Percentiles rank a stretch among this genome's conserved stretches.
Conservation (phyloP, 2,329 filamentous ascomycete genomes). For the Seiridium unicorne region DNA sequence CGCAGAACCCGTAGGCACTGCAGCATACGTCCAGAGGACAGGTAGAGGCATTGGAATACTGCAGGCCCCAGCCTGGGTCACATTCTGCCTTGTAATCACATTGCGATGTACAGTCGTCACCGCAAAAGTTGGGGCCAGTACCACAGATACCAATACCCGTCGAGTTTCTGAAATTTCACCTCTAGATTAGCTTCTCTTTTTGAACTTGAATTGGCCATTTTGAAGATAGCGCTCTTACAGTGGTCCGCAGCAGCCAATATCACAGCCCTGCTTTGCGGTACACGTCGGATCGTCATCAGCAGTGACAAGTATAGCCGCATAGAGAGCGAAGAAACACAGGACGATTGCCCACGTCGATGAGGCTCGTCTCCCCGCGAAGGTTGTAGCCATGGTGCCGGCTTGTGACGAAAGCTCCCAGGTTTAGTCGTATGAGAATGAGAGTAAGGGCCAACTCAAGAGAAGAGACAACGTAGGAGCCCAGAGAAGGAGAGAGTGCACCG, state of each 20-base stretch:
- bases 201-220: no score
- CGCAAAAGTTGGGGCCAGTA: conserved; percentile 21
- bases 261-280: conserved; percentile 8
- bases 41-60: background rate
- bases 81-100: background rate
- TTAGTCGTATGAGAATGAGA: no score
- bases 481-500: no score
- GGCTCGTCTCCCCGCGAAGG: no score
- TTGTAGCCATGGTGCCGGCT: no score
- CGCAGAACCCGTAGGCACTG: conserved; percentile 25
- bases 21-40: conserved; percentile 20
- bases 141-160: conserved; percentile 18
- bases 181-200: no score
- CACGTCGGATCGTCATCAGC: background rate
- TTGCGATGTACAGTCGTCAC: background rate
- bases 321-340: background rate
- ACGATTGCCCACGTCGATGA: background rate
- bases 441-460: no score
- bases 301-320: background rate
- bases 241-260: conserved; percentile 14
- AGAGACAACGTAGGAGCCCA: no score
- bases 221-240: no score
- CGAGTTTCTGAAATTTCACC: background rate
- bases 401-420: no score
- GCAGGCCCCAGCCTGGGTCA: background rate